These are phyloP conservation scores for Colletotrichum siamense DNA, from an alignment of 2,329 filamentous ascomycete species.

Conservation along the genomic window DNA sequence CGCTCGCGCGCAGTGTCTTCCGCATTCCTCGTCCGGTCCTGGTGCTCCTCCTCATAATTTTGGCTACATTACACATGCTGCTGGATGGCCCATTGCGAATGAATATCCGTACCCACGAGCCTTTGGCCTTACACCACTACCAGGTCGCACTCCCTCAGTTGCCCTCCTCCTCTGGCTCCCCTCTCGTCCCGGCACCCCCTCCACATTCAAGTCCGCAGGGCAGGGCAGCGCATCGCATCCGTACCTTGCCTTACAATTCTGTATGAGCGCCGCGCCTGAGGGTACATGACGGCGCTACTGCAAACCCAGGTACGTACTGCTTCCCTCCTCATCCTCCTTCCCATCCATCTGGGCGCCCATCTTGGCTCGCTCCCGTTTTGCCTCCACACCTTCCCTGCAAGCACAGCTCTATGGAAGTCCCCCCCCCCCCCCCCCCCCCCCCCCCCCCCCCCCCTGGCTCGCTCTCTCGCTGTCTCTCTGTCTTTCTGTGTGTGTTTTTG, in stretches of 20 bases:
- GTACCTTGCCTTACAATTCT: neutral
- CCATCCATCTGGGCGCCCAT: conserved; percentile 17
- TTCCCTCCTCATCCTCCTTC: neutral
- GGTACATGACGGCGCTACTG: neutral
- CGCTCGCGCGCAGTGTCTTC: neutral
- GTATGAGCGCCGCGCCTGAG: neutral
- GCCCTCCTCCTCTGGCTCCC: neutral
- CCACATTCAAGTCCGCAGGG: neutral
- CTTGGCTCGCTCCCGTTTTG: conserved; percentile 22
- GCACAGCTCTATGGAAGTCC: neutral
- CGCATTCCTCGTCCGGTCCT: conserved; percentile 1
- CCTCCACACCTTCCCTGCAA: conserved; percentile 16
- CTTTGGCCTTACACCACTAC: conserved; percentile 1
- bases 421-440: neutral
- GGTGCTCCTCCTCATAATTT: neutral
- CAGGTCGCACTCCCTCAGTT: neutral
- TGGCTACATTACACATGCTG: neutral
- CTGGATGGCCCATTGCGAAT: neutral
- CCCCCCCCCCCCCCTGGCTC: neutral
- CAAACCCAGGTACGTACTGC: neutral
- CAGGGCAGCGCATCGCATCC: neutral
- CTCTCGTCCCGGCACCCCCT: neutral
- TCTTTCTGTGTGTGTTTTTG: neutral
- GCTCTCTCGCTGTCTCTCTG: neutral
- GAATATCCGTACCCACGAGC: neutral